Evolutionary conservation across 805 yeast genomes (phyloP), one percentile per base, ranked within the genome.

Genomic region (Pichia eremophila): DNA sequence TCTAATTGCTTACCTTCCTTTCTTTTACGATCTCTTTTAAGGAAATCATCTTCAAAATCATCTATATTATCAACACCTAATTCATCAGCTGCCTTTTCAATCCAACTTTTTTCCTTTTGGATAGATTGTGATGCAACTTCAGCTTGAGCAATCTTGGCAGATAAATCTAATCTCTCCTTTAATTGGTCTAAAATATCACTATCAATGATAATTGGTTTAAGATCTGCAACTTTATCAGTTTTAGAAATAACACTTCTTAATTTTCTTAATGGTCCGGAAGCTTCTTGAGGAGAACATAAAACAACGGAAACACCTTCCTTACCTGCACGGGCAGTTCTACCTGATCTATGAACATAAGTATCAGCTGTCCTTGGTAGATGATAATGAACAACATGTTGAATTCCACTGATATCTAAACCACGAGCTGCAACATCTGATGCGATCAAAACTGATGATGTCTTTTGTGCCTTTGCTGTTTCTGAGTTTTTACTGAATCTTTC

Each of bases 401-500:
- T 90, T 42, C 76, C 77, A 3, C 95, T 84, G 46, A 93, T 88
- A 72, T 93, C 99, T 50, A 93, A 74, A 50, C 99, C 99, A 72
- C 99, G 79, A 5, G 99, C 99, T 2, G 99, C 99, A 41, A 93
- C 98, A 66, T 93, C 99, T 5, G 98, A 88, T 1, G 97, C 96
- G 46, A 93, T 77, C 47, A 93, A 70, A 3, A 90, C 90, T 0
- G 85, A 72, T 4, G 79, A 69, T 44, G 67, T 73, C 22, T 76
- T 74, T 43, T 71, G 66, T 8, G 68, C 65, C 22, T 59, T 59
- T 8, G 66, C 64, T 2, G 49, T 62, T 25, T 52, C 59, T 29
- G 60, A 57, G 41, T 77, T 71, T 42, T 70, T 74, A 54, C 74
- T 78, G 71, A 89, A 91, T 51, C 83, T 75, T 66, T 93, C 99